phyloP scores from a whole-genome alignment of 176 grass and related monocot species.

The Secale cereale region DNA sequence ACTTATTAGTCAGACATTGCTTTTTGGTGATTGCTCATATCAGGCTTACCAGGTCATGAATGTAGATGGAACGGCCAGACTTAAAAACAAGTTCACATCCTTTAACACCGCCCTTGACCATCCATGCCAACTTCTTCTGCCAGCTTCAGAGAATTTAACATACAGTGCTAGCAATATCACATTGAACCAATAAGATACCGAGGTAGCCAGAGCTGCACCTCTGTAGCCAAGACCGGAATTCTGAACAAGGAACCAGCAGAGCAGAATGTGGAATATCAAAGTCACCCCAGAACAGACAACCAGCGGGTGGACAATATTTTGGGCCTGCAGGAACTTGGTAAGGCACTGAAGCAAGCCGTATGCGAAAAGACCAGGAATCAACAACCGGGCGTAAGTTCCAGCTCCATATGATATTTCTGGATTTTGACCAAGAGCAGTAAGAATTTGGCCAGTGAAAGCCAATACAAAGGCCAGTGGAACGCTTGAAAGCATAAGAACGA shows the following conservation, averaged over 20 bases:
- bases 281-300: constrained; percentile 66
- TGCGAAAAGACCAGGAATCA: constrained; percentile 82
- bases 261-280: constrained; percentile 49
- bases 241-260: constrained; percentile 70
- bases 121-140: constrained; percentile 50
- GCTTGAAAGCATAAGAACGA: constrained; percentile 55
- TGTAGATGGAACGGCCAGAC: constrained; percentile 79
- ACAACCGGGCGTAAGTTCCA: constrained; percentile 57
- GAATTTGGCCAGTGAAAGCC: constrained; percentile 60
- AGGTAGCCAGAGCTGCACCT: constrained; percentile 75
- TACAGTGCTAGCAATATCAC: constrained; percentile 57
- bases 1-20: not conserved
- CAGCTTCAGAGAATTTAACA: constrained; percentile 61
- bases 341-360: constrained; percentile 89
- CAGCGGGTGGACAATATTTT: constrained; percentile 69
- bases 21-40: not conserved
- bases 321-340: constrained; percentile 83
- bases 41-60: constrained; percentile 85
- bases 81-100: constrained; percentile 63
- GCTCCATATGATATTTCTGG: constrained; percentile 83
- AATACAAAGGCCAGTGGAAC: constrained; percentile 66
- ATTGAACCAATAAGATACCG: constrained; percentile 84
- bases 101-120: constrained; percentile 57
- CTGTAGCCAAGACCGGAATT: constrained; percentile 45
- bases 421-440: constrained; percentile 60